phyloP scores from a whole-genome alignment of 257 asterid species.

The Gynochthodes officinalis region DNA sequence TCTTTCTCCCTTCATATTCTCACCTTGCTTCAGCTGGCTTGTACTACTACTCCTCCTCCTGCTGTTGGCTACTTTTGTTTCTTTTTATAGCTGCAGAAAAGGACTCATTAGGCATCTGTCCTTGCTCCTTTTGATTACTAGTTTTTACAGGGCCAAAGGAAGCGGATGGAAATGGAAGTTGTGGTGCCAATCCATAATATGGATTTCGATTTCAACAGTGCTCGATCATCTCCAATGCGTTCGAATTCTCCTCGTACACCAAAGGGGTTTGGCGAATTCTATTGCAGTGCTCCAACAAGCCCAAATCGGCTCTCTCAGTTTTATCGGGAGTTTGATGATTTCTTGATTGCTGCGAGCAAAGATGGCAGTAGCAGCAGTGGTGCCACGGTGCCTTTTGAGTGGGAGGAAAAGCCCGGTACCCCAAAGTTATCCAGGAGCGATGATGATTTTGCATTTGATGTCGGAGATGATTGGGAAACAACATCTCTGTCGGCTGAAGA shows the following conservation, averaged over 20 bases:
- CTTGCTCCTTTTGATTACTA: background rate
- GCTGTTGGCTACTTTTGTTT: background rate
- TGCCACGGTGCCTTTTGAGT: slow-evolving; percentile 28
- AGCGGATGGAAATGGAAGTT: slow-evolving; percentile 44
- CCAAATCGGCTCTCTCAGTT: slow-evolving; percentile 56
- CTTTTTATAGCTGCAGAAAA: background rate
- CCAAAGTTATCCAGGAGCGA: slow-evolving; percentile 17
- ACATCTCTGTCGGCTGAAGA: slow-evolving; percentile 64
- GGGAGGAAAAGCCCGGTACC: slow-evolving; percentile 37
- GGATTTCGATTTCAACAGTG: slow-evolving; percentile 52
- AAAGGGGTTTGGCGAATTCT: slow-evolving; percentile 38
- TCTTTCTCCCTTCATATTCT: background rate
- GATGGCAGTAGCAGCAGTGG: background rate
- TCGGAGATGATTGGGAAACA: slow-evolving; percentile 35
- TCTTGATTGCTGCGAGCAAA: slow-evolving; percentile 6
- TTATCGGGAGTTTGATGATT: slow-evolving; percentile 36
- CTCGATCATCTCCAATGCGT: slow-evolving; percentile 37
- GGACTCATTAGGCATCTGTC: background rate
- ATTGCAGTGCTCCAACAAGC: slow-evolving; percentile 69
- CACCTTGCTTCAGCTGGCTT: background rate
- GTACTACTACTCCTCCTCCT: background rate
- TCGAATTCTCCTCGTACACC: slow-evolving; percentile 40
- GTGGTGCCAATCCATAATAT: slow-evolving; percentile 24
- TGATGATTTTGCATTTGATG: slow-evolving; percentile 57
- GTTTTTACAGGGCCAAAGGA: background rate